Evolutionary conservation across 2,329 filamentous ascomycete genomes (phyloP).

Genomic region (Aspergillus sclerotialis): DNA sequence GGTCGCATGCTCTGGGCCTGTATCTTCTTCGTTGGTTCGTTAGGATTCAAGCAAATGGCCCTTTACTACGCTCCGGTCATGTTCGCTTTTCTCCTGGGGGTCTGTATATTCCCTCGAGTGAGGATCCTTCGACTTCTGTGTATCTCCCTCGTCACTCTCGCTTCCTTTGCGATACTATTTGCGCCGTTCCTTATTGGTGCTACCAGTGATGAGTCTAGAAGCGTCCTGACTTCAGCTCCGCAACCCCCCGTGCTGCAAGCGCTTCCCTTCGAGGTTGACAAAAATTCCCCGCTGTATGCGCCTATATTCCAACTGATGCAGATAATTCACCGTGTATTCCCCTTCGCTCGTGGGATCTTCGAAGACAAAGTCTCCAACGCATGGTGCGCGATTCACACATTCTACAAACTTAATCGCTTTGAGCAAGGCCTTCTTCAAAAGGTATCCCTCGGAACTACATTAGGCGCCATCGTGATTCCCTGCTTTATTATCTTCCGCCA

Average conservation of each 20-base stretch:
- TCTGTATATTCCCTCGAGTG: slow-evolving; percentile 70
- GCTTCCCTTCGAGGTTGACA: slow-evolving; percentile 54
- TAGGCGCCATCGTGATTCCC: slow-evolving; percentile 68
- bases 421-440: slow-evolving; percentile 66
- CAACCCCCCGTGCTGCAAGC: slow-evolving; percentile 55
- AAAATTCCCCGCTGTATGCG: slow-evolving; percentile 64
- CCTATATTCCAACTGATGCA: slow-evolving; percentile 72
- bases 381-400: slow-evolving; percentile 87
- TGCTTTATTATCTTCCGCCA: slow-evolving; percentile 72
- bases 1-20: slow-evolving; percentile 81
- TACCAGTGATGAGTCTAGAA: slow-evolving; percentile 59
- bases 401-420: slow-evolving; percentile 77
- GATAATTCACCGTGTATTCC: slow-evolving; percentile 85
- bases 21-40: slow-evolving; percentile 83
- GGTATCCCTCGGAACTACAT: slow-evolving; percentile 66
- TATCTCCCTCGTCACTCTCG: slow-evolving; percentile 66
- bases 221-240: slow-evolving; percentile 55
- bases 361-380: slow-evolving; percentile 99
- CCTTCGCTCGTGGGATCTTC: slow-evolving; percentile 90
- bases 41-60: slow-evolving; percentile 99
- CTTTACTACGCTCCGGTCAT: slow-evolving; percentile 92
- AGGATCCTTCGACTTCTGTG: slow-evolving; percentile 62
- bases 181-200: slow-evolving; percentile 68
- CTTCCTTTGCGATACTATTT: slow-evolving; percentile 68
- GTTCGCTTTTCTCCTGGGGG: slow-evolving; percentile 84